Evolutionary conservation across 2,329 filamentous ascomycete species (phyloP).

Genomic region (Exophiala lecanii-corni): DNA sequence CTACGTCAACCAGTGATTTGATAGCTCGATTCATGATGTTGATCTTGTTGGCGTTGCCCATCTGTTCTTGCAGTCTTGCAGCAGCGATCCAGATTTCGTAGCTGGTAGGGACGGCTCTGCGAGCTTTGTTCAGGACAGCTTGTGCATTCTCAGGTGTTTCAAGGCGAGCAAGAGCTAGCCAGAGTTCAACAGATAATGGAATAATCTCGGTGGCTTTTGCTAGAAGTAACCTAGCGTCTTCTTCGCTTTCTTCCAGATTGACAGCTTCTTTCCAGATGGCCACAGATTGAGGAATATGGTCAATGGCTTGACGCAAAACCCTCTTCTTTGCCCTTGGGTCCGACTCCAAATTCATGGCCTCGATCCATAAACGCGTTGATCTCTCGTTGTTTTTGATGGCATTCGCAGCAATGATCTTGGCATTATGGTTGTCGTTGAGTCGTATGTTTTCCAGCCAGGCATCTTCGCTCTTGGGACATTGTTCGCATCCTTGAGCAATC

Average conservation of each 20-base stretch:
- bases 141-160: conserved; percentile 89
- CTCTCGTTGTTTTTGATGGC: conserved; percentile 88
- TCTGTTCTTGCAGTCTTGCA: conserved; percentile 80
- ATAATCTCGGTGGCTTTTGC: conserved; percentile 96
- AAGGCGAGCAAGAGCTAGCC: conserved; percentile 86
- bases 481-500: conserved; percentile 80
- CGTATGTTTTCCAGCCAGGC: conserved; percentile 95
- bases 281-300: conserved; percentile 90
- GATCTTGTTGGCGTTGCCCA: conserved; percentile 73
- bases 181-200: conserved; percentile 86
- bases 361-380: conserved; percentile 87
- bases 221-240: conserved; percentile 80
- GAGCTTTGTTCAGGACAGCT: conserved; percentile 89
- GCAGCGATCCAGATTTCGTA: conserved; percentile 97
- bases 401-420: conserved; percentile 89
- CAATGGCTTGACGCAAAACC: conserved; percentile 83
- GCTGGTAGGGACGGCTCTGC: conserved; percentile 87
- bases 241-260: conserved; percentile 85
- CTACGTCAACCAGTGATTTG: conserved; percentile 80
- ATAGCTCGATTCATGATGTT: conserved; percentile 95
- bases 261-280: conserved; percentile 98
- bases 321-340: conserved; percentile 82
- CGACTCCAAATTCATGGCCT: conserved; percentile 87
- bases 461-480: conserved; percentile 91
- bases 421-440: conserved; percentile 85